Base-by-base conservation (phyloP, 1,284 basidiomycete species). In the Papiliotrema flavescens region DNA sequence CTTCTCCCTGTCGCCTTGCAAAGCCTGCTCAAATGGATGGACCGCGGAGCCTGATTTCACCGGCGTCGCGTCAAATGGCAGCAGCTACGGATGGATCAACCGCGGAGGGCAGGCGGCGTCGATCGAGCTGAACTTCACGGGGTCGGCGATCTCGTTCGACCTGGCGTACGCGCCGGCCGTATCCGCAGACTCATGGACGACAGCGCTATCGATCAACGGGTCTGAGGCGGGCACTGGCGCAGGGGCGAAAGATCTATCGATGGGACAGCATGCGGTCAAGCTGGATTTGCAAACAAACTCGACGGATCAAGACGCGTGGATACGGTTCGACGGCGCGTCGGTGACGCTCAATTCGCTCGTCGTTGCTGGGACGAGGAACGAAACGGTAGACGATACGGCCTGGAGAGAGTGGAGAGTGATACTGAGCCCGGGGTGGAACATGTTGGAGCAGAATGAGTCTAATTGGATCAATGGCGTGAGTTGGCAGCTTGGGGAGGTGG, bases 371-470 rank as follows among this genome's bases (percentile, higher is more conserved):
- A 59, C 63, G n/a, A 59, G 24, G 32, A 70, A 68, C 49, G 46
- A 41, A 9, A 66, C 65, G 11, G 57, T 74, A 26, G 71, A 74
- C 61, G 71, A 72, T 60, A 54, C 65, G 22, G 63, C 58, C 2
- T 73, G 69, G 70, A 53, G 64, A 19, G 55, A 57, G n/a, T 54
- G 55, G 32, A 42, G 47, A n/a, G 54, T 74, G n/a, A 14, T 45
- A 1, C 47, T 72, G 11, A 66, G 57, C 13, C 56, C 60, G 0
- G 69, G 61, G 5, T 74, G 71, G 71, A 72, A 69, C 53, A 72
- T 72, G 67, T 39, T 74, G 24, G 69, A 71, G 52, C 19, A 52
- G 17, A 56, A 40, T 22, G 32, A 34, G 28, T 63, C 61, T 24
- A 73, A 73, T 56, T 70, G 56, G 47, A 62, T 71, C 50, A 66